Percentiles rank a stretch among this genome's conserved stretches.
Evolutionary conservation across 257 asterid genomes (phyloP).

Genomic region (Rehmannia glutinosa): DNA sequence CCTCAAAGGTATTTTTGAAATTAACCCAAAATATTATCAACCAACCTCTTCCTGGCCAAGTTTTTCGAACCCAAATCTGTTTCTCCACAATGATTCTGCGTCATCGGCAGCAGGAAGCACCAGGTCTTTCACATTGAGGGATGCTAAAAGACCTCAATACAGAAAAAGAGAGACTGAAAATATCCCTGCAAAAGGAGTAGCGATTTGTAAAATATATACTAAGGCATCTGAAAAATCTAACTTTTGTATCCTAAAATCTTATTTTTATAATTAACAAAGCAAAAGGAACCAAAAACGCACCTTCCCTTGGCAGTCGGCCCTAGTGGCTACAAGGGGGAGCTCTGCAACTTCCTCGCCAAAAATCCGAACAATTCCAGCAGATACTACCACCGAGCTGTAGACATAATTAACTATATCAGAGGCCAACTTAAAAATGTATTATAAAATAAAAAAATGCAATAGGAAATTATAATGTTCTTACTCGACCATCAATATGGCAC

Average conservation of each 20-base stretch:
- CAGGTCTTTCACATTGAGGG: conserved; percentile 27
- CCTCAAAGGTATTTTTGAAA: too few relatives aligned
- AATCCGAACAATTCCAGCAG: conserved; percentile 72
- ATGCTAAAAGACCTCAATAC: conserved; percentile 18
- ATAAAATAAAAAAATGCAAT: background rate
- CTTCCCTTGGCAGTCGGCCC: conserved; percentile 56
- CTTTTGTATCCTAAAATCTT: background rate
- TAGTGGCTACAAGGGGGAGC: conserved; percentile 86
- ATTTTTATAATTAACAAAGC: background rate
- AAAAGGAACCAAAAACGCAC: conserved; percentile 27
- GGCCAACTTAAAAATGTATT: background rate
- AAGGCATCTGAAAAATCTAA: background rate
- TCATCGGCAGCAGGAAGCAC: conserved; percentile 38
- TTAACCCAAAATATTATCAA: background rate
- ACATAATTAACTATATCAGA: conserved; percentile 3
- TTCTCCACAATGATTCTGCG: conserved; percentile 47
- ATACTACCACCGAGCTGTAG: conserved; percentile 63
- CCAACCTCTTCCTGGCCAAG: conserved; percentile 30
- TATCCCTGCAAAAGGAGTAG: conserved; percentile 52
- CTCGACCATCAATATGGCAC: conserved; percentile 69
- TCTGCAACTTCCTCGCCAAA: conserved; percentile 85
- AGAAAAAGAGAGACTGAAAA: conserved; percentile 50
- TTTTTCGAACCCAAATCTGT: conserved; percentile 32
- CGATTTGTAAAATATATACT: background rate
- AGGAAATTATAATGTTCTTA: conserved; percentile 27